Percentiles rank a stretch among this genome's conserved stretches.
phyloP scores from a whole-genome alignment of 139 green algal genomes.

The Micractinium sp. region DNA sequence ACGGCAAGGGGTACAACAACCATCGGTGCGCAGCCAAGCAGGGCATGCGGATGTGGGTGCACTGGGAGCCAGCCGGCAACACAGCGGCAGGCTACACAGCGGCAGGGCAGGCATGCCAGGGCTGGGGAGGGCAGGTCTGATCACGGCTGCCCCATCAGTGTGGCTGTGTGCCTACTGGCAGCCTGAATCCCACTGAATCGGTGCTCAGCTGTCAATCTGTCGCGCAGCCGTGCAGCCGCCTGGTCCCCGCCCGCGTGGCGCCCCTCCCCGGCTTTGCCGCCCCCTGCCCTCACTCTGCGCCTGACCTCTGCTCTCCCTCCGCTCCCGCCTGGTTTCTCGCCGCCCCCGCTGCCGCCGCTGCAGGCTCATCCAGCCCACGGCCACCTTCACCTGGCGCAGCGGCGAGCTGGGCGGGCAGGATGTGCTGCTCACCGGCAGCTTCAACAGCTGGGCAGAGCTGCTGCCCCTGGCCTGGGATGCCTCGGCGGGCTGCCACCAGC shows the following conservation, averaged over 20 bases:
- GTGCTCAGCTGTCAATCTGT: no score
- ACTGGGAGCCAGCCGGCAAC: no score
- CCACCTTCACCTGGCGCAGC: conserved; percentile 51
- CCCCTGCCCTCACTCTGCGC: no score
- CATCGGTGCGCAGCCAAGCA: conserved; percentile 32
- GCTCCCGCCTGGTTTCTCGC: neutral
- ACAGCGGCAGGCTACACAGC: no score
- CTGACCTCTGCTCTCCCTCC: neutral
- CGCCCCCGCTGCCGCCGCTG: neutral
- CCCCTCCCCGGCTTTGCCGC: no score
- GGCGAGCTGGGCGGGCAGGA: conserved; percentile 32
- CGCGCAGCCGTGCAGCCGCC: no score
- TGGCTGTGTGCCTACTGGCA: no score
- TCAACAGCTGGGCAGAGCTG: conserved; percentile 57
- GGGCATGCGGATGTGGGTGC: neutral
- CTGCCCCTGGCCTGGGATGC: conserved; percentile 45
- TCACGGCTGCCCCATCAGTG: no score
- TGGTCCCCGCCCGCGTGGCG: no score
- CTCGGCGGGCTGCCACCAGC: conserved; percentile 4
- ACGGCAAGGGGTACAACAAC: conserved; percentile 66
- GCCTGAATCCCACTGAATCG: no score
- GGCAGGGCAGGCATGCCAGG: no score
- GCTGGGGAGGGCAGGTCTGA: no score
- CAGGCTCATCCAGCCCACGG: conserved; percentile 45
- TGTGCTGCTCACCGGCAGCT: conserved; percentile 61